Conservation (phyloP, 2,329 filamentous ascomycete genomes). For the Cercospora zeina region DNA sequence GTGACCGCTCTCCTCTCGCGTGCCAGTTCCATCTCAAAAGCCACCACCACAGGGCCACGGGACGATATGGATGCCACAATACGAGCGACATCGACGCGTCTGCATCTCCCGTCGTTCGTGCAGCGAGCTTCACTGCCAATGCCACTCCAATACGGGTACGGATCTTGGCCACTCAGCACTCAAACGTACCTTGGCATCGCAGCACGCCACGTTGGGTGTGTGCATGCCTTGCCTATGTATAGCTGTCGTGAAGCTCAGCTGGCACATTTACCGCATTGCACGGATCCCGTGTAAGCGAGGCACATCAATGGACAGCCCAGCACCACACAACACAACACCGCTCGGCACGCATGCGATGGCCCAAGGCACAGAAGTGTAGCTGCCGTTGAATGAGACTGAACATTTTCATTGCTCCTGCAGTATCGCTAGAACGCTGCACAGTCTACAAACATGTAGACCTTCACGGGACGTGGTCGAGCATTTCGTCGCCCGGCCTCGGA, state of each 20-base stretch:
- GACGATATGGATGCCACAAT: background rate
- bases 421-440: slow-evolving; percentile 3
- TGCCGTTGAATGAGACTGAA: background rate
- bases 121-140: background rate
- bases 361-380: background rate
- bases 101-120: background rate
- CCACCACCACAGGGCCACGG: background rate
- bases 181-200: background rate
- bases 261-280: background rate
- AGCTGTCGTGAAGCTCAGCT: background rate
- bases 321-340: background rate
- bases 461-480: slow-evolving; percentile 25
- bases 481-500: slow-evolving; percentile 22
- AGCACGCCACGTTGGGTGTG: background rate
- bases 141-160: background rate
- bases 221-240: background rate
- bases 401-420: background rate
- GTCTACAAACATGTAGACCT: background rate
- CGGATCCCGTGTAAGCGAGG: background rate
- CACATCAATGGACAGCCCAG: background rate
- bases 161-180: background rate
- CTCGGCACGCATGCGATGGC: background rate
- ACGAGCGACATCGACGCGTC: background rate
- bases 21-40: background rate
- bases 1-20: background rate